phyloP scores from a whole-genome alignment of 805 yeast species.

The Saturnispora sekii region DNA sequence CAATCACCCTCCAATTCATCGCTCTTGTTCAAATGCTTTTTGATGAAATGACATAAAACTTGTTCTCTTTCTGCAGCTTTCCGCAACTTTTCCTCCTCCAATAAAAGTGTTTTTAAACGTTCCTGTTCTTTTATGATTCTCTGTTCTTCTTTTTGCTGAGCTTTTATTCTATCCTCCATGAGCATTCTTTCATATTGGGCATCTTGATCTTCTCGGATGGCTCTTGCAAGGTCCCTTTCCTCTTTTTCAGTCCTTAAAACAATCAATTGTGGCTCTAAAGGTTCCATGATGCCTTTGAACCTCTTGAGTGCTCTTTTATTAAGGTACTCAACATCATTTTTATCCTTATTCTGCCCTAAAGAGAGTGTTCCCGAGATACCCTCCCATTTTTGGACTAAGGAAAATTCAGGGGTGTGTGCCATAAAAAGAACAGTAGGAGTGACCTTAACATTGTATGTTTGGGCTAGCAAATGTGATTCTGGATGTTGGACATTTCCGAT shows the following conservation, averaged over 20 bases:
- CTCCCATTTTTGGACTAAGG: slow-evolving; percentile 1
- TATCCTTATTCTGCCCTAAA: neutral
- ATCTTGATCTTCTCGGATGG: slow-evolving; percentile 56
- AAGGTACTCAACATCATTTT: neutral
- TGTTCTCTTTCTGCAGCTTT: neutral
- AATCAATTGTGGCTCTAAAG: slow-evolving; percentile 51
- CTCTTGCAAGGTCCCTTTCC: slow-evolving; percentile 48
- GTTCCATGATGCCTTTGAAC: slow-evolving; percentile 35
- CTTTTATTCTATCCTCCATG: slow-evolving; percentile 45
- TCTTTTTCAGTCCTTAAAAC: slow-evolving; percentile 51
- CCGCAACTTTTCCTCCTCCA: slow-evolving; percentile 15
- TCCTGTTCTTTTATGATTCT: slow-evolving; percentile 14
- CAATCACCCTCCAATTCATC: slow-evolving; percentile 23
- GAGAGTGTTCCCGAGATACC: neutral
- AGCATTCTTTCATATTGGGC: slow-evolving; percentile 55
- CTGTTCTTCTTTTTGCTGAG: slow-evolving; percentile 31
- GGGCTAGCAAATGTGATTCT: slow-evolving; percentile 60
- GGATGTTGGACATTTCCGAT: slow-evolving; percentile 54
- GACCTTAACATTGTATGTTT: slow-evolving; percentile 39
- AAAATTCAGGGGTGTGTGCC: slow-evolving; percentile 29
- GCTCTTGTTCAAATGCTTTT: slow-evolving; percentile 7
- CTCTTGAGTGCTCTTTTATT: slow-evolving; percentile 26
- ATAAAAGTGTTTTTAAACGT: slow-evolving; percentile 11
- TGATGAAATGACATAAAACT: slow-evolving; percentile 6
- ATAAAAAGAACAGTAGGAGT: slow-evolving; percentile 47